A percentile compares a stretch with the other conserved stretches of the same genome.
phyloP scores from a whole-genome alignment of 2,329 filamentous ascomycete genomes.

The Aspergillus uvarum region DNA sequence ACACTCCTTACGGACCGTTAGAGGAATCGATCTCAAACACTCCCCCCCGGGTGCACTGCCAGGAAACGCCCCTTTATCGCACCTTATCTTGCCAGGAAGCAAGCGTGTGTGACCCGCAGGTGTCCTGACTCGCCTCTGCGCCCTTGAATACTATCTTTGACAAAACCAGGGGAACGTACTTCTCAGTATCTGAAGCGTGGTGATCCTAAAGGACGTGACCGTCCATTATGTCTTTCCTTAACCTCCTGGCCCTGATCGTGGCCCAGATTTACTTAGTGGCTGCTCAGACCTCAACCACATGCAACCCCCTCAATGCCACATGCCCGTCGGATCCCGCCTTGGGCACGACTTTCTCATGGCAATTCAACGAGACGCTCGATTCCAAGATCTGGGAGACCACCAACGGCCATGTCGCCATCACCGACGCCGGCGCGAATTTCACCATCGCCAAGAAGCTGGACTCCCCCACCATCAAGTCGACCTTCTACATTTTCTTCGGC shows the following conservation, averaged over 20 bases:
- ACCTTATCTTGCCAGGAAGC: constrained; percentile 7
- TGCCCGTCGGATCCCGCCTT: constrained; percentile 74
- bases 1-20: constrained; percentile 19
- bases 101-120: constrained; percentile 2
- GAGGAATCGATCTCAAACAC: not conserved
- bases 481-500: constrained; percentile 85
- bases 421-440: constrained; percentile 66
- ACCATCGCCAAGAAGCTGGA: constrained; percentile 68
- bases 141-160: not conserved
- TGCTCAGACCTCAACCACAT: constrained; percentile 75
- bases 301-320: constrained; percentile 70
- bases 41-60: not conserved
- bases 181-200: constrained; percentile 9
- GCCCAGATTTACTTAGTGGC: constrained; percentile 30
- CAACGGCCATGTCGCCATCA: constrained; percentile 64
- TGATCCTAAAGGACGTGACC: constrained; percentile 8
- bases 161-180: constrained; percentile 9
- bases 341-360: constrained; percentile 58
- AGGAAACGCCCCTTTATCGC: constrained; percentile 8
- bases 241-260: constrained; percentile 28
- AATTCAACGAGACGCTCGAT: constrained; percentile 64
- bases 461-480: constrained; percentile 74
- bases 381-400: constrained; percentile 66
- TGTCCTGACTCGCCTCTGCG: constrained; percentile 8
- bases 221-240: constrained; percentile 29